Evolutionary conservation across 208 protist genomes (phyloP).

Genomic region (Vickermania spadyakhi): DNA sequence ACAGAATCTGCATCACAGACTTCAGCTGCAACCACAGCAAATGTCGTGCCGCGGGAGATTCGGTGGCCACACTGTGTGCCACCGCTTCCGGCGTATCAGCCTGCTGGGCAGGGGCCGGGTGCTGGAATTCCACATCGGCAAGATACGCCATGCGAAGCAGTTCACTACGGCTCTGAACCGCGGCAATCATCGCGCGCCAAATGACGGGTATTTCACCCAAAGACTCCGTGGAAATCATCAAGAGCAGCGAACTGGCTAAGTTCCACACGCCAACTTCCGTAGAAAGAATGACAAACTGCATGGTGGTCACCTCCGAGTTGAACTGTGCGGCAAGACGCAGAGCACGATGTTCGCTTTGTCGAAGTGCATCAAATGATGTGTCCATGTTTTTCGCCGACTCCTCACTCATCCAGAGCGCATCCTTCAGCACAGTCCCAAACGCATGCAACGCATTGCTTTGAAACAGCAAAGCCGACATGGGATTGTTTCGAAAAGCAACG

Average conservation of each 20-base stretch:
- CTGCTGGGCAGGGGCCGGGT: neutral
- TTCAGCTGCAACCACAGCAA: slow-evolving; percentile 64
- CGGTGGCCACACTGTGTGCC: slow-evolving; percentile 8
- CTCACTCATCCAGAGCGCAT: slow-evolving; percentile 41
- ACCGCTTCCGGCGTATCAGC: neutral
- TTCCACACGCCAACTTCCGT: slow-evolving; percentile 65
- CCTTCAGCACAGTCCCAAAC: slow-evolving; percentile 49
- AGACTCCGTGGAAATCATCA: slow-evolving; percentile 52
- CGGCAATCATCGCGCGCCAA: slow-evolving; percentile 43
- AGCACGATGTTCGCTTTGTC: slow-evolving; percentile 24
- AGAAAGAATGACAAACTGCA: slow-evolving; percentile 54
- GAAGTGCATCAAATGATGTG: slow-evolving; percentile 17
- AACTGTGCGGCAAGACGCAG: slow-evolving; percentile 22
- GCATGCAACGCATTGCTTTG: slow-evolving; percentile 32
- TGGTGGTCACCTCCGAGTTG: slow-evolving; percentile 32
- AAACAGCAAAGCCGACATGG: slow-evolving; percentile 26
- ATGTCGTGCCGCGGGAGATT: slow-evolving; percentile 31
- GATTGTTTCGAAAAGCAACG: slow-evolving; percentile 53
- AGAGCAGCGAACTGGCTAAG: slow-evolving; percentile 44
- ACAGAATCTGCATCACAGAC: slow-evolving; percentile 56
- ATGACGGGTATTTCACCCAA: slow-evolving; percentile 41
- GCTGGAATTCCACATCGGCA: neutral
- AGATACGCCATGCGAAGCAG: slow-evolving; percentile 23
- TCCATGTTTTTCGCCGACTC: neutral
- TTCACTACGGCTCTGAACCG: slow-evolving; percentile 22